Conservation (phyloP, 2,329 filamentous ascomycete genomes). For the Epicoccum sorghinum region DNA sequence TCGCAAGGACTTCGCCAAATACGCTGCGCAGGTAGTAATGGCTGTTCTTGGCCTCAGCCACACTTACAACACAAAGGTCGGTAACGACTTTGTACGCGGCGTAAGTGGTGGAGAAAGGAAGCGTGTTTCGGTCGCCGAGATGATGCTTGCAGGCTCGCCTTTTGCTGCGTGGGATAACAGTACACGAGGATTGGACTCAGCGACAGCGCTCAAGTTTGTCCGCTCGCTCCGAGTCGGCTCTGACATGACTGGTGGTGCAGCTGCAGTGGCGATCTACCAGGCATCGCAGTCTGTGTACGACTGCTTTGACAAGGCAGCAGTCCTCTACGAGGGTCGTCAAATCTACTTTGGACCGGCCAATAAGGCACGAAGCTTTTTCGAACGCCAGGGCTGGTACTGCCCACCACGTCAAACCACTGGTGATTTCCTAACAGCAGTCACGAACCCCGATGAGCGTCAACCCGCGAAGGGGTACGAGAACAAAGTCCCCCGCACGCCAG, state of each 20-base stretch:
- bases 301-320: slow-evolving; percentile 73
- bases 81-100: slow-evolving; percentile 65
- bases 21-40: slow-evolving; percentile 59
- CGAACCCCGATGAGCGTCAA: slow-evolving; percentile 54
- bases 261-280: slow-evolving; percentile 65
- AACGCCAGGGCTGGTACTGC: slow-evolving; percentile 71
- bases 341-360: slow-evolving; percentile 74
- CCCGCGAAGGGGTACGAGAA: slow-evolving; percentile 51
- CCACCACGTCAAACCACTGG: slow-evolving; percentile 71
- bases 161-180: slow-evolving; percentile 55
- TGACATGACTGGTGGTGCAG: slow-evolving; percentile 56
- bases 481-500: slow-evolving; percentile 54
- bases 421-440: slow-evolving; percentile 79
- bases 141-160: slow-evolving; percentile 49
- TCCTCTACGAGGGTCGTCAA: slow-evolving; percentile 77
- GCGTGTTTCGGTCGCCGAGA: slow-evolving; percentile 66
- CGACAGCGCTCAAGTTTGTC: slow-evolving; percentile 65
- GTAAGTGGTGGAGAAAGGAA: slow-evolving; percentile 68
- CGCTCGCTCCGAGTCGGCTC: slow-evolving; percentile 56
- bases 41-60: slow-evolving; percentile 61
- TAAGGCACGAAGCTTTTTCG: slow-evolving; percentile 69
- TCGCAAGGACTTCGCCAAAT: slow-evolving; percentile 54
- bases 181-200: slow-evolving; percentile 48
- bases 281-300: slow-evolving; percentile 61
- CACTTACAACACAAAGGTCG: slow-evolving; percentile 62